Percentiles rank a stretch among this genome's conserved stretches.
Conservation (phyloP, 75 land plant genomes). For the Pseudotsuga menziesii region DNA sequence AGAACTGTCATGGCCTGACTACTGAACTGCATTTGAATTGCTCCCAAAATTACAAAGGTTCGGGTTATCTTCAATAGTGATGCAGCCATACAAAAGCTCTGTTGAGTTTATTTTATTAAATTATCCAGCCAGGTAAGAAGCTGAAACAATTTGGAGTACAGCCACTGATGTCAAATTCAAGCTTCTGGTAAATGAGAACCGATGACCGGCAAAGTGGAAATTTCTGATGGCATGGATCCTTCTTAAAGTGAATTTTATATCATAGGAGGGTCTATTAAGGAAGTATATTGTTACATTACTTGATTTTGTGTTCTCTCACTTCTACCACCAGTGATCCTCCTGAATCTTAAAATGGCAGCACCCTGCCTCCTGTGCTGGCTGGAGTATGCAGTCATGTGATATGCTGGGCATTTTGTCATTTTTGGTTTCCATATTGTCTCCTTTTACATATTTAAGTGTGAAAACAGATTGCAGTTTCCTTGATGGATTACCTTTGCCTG, state of each 20-base stretch:
- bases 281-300: too few relatives aligned
- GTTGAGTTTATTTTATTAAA: background rate
- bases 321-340: too few relatives aligned
- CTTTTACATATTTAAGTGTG: too few relatives aligned
- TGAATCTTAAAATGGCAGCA: too few relatives aligned
- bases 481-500: too few relatives aligned
- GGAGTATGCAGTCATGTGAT: too few relatives aligned
- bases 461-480: too few relatives aligned
- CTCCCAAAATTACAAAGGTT: background rate
- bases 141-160: conserved; percentile 7
- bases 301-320: too few relatives aligned
- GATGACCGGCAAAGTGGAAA: background rate
- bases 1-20: background rate
- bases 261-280: too few relatives aligned
- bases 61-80: conserved; percentile 3
- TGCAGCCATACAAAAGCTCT: conserved; percentile 1
- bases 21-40: background rate
- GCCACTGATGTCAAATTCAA: conserved; percentile 1
- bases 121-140: background rate
- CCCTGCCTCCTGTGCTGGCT: too few relatives aligned
- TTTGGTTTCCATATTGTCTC: too few relatives aligned
- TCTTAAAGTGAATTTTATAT: background rate
- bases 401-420: too few relatives aligned
- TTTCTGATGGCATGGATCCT: background rate
- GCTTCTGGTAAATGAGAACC: background rate